A percentile compares a stretch with the other conserved stretches of the same genome.
Conservation (phyloP, 1,284 basidiomycete species). For the Ganoderma meredithae region DNA sequence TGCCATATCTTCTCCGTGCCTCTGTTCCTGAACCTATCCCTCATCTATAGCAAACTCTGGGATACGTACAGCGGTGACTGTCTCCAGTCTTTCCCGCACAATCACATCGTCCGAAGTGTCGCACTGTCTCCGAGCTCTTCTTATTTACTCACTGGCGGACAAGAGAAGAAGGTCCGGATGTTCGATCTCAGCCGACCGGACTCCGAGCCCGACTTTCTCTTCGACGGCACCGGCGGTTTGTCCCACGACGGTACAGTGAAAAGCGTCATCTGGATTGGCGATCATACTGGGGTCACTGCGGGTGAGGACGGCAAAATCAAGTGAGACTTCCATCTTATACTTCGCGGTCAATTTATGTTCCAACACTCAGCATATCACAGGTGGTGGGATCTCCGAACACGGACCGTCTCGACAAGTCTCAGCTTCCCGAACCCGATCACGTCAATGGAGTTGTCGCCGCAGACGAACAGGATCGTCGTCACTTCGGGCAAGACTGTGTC, state of each 20-base stretch:
- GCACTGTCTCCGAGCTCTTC: constrained; percentile 77
- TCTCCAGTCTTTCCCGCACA: constrained; percentile 94
- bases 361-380: constrained; percentile 49
- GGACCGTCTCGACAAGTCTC: constrained; percentile 74
- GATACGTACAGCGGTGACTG: constrained; percentile 90
- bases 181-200: constrained; percentile 90
- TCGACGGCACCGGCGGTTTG: constrained; percentile 57
- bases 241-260: constrained; percentile 92
- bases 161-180: constrained; percentile 97
- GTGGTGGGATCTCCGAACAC: constrained; percentile 96
- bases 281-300: constrained; percentile 86
- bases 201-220: constrained; percentile 84
- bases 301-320: constrained; percentile 93
- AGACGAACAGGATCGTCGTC: constrained; percentile 87
- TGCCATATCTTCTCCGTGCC: constrained; percentile 10
- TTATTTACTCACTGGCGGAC: constrained; percentile 89
- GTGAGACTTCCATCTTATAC: constrained; percentile 53
- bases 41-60: constrained; percentile 88
- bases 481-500: constrained; percentile 93
- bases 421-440: constrained; percentile 85
- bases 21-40: constrained; percentile 17
- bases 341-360: neutral
- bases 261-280: constrained; percentile 92
- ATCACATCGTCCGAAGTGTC: constrained; percentile 97
- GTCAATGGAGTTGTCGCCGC: constrained; percentile 91